Percentiles rank a stretch among this genome's conserved stretches.
phyloP scores from a whole-genome alignment of 768 basidiomycete species.

The Exidia glandulosa region DNA sequence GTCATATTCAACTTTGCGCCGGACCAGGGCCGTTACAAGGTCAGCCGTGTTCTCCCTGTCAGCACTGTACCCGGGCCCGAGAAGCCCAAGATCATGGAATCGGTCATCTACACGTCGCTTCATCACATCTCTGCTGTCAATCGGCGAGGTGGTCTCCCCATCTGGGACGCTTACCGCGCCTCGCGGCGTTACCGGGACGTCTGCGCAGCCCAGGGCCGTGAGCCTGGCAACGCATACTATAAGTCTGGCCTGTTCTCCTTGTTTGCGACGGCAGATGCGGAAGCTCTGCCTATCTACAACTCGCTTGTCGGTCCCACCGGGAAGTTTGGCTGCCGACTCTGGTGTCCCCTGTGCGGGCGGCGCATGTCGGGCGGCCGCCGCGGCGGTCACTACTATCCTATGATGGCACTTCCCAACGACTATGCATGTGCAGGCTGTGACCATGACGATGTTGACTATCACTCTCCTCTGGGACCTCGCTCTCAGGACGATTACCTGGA shows the following conservation, averaged over 20 bases:
- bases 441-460: conserved; percentile 10
- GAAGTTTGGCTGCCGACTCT: conserved; percentile 23
- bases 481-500: neutral
- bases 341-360: conserved; percentile 19
- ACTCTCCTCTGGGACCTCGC: neutral
- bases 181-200: neutral
- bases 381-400: conserved; percentile 24
- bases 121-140: conserved; percentile 21
- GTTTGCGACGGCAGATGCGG: neutral
- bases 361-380: conserved; percentile 14
- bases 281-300: neutral
- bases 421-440: conserved; percentile 15
- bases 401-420: conserved; percentile 15
- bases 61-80: conserved; percentile 23
- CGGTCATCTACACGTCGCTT: conserved; percentile 23
- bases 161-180: conserved; percentile 21
- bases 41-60: conserved; percentile 20
- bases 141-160: conserved; percentile 18
- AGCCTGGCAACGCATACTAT: neutral
- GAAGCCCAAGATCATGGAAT: conserved; percentile 23
- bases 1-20: conserved; percentile 25
- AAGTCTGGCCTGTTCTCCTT: neutral
- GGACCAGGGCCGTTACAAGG: conserved; percentile 16
- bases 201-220: neutral
- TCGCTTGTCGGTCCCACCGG: conserved; percentile 7